Percentiles rank a stretch among this genome's conserved stretches.
Conservation (phyloP, 2,329 filamentous ascomycete species). For the Cladosporium austrohemisphaericum region DNA sequence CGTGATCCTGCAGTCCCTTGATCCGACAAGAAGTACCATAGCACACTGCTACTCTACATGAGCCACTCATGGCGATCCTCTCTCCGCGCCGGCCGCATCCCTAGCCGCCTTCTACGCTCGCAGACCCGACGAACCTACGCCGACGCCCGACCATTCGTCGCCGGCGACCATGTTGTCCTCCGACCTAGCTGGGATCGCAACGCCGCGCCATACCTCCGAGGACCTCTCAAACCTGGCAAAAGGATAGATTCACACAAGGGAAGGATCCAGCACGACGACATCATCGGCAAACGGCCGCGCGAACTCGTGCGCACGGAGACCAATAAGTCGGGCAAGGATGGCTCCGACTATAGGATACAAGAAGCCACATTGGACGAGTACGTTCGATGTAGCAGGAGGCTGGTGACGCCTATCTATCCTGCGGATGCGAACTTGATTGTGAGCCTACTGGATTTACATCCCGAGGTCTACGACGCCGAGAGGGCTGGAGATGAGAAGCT, state of each 20-base stretch:
- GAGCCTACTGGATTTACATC: constrained; percentile 70
- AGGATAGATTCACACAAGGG: constrained; percentile 46
- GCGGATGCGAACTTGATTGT: constrained; percentile 72
- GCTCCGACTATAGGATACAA: constrained; percentile 53
- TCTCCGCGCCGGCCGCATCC: not conserved
- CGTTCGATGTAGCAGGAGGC: constrained; percentile 60
- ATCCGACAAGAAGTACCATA: no score
- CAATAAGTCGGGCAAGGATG: constrained; percentile 30
- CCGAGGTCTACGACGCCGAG: constrained; percentile 38
- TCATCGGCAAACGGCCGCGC: constrained; percentile 61
- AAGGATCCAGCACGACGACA: constrained; percentile 48
- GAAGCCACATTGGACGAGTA: constrained; percentile 71
- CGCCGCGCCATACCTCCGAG: constrained; percentile 38
- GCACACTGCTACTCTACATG: no score
- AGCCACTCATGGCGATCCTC: constrained; percentile 2
- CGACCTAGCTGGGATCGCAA: constrained; percentile 36
- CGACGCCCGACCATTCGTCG: constrained; percentile 22
- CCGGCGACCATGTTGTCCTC: constrained; percentile 38
- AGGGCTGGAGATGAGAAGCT: constrained; percentile 43
- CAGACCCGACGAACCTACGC: constrained; percentile 10
- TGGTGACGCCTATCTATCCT: constrained; percentile 77
- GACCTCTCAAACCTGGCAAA: constrained; percentile 34
- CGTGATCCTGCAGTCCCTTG: not conserved
- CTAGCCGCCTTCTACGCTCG: constrained; percentile 2
- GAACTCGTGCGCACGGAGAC: constrained; percentile 54